Percentiles rank a stretch among this genome's conserved stretches.
Conservation (phyloP, 2,329 filamentous ascomycete species). For the Epicoccum sorghinum region DNA sequence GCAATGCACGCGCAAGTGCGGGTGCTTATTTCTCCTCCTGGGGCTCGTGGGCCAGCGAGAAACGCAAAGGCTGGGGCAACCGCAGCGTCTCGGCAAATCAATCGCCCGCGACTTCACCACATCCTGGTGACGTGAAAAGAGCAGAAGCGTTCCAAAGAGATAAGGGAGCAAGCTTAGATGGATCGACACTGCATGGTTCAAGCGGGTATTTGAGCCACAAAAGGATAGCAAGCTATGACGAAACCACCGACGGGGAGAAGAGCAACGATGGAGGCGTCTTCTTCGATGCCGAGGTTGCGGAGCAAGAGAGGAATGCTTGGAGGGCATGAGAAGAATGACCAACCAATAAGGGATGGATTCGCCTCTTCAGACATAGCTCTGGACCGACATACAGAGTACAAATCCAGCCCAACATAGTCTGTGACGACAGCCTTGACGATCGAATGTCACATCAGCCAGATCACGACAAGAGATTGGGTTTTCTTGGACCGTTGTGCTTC, state of each 20-base stretch:
- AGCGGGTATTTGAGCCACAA: conserved; percentile 2
- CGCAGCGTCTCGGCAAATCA: conserved; percentile 18
- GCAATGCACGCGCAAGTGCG: conserved; percentile 56
- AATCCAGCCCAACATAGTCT: too few species aligned
- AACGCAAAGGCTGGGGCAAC: conserved; percentile 58
- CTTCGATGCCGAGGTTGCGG: conserved; percentile 11
- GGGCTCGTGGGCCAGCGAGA: conserved; percentile 73
- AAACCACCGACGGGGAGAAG: conserved; percentile 11
- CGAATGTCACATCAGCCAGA: too few species aligned
- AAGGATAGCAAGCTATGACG: conserved; percentile 12
- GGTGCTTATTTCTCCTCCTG: conserved; percentile 68
- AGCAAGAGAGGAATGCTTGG: conserved; percentile 15
- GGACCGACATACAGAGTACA: too few species aligned
- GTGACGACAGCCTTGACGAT: too few species aligned
- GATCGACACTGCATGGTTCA: conserved; percentile 3
- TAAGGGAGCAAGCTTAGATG: conserved; percentile 21
- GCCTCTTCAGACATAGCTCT: too few species aligned
- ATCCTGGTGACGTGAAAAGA: conserved; percentile 32
- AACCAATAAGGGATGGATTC: not conserved
- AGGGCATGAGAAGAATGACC: not conserved
- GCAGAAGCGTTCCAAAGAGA: conserved; percentile 36
- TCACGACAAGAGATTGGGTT: too few species aligned
- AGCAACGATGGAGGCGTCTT: conserved; percentile 2
- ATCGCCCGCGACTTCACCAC: conserved; percentile 30
- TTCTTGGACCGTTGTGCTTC: too few species aligned